Base-by-base conservation (phyloP, 78 protist genomes). In the Bodo saltans region DNA sequence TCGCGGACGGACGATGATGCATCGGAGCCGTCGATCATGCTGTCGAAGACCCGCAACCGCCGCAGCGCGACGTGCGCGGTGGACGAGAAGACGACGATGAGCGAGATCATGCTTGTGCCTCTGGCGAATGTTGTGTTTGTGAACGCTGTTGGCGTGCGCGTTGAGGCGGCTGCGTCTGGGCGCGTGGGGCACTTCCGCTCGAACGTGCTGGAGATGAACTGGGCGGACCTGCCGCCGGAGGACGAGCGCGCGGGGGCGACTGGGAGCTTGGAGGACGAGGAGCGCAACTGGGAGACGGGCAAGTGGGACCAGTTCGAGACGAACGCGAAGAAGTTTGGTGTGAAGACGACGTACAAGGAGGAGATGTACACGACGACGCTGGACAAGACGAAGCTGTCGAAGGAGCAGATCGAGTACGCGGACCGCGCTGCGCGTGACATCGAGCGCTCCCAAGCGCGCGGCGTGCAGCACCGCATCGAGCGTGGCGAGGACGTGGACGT, bases 261-360 rank as follows among this genome's bases (percentile, higher is more conserved):
- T 17, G 60, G 17, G 60, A 17, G 17, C 60, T 8, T 47, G 60
- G 17, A 8, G n/a, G 17, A 8, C 17, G 60, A 8, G 60, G 60
- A 47, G 60, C 60, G 17, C n/a, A 47, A 47, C 60, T 47, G 60
- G 60, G n/a, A 47, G 60, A 47, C 60, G n/a, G 60, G 60, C 60
- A 79, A 47, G 40, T 81, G 85, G 85, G n/a, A 81, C 68, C 85
- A 81, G 68, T 81, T 81, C 74, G 39, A 67, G 37, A 72, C 60
- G 47, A 67, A 67, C 60, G 79, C 8, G n/a, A 12, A 70, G 35
- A 1, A 2, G 41, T 25, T 30, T 26, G 52, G 67, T 17, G 42
- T 52, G n/a, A 81, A 81, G 74, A 39, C 78, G n/a, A 29, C 85
- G n/a, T 81, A 81, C 74, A 17, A 39, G 39, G 85, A 81, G 68